These are phyloP conservation scores for Pezicula radicicola DNA, from an alignment of 2,329 filamentous ascomycete species.

Conservation along the genomic window DNA sequence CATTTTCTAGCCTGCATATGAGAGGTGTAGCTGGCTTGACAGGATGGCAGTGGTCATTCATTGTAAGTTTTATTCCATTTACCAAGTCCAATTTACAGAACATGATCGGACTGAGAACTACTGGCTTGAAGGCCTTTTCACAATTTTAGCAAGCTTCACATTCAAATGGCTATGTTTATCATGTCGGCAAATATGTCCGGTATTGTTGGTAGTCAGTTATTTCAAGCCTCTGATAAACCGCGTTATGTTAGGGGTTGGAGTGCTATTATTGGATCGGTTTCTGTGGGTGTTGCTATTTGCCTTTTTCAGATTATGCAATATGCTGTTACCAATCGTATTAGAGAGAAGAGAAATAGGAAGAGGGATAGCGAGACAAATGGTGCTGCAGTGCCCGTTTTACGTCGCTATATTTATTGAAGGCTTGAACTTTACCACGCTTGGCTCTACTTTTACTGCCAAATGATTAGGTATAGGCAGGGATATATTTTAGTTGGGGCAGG, in stretches of 20 bases:
- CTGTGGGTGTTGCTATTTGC: neutral
- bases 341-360: too few relatives aligned
- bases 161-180: constrained; percentile 6
- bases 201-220: constrained; percentile 2
- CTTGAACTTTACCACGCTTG: too few relatives aligned
- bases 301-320: neutral
- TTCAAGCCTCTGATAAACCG: constrained; percentile 1
- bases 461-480: too few relatives aligned
- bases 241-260: constrained; percentile 1
- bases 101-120: too few relatives aligned
- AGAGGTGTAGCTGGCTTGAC: constrained; percentile 32
- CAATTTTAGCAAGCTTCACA: constrained; percentile 29
- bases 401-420: too few relatives aligned
- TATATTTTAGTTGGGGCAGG: too few relatives aligned
- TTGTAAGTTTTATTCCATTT: constrained; percentile 7
- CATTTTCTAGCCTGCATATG: constrained; percentile 19
- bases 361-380: too few relatives aligned
- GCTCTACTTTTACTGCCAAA: too few relatives aligned
- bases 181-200: constrained; percentile 2
- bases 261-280: constrained; percentile 1
- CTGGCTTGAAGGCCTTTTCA: constrained; percentile 26
- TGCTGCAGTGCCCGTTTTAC: too few relatives aligned
- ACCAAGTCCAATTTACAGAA: too few relatives aligned
- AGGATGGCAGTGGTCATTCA: constrained; percentile 45
- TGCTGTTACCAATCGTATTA: neutral